These are phyloP conservation scores for Candolleomyces eurysporus DNA, from an alignment of 768 basidiomycete genomes.

Conservation along the genomic window DNA sequence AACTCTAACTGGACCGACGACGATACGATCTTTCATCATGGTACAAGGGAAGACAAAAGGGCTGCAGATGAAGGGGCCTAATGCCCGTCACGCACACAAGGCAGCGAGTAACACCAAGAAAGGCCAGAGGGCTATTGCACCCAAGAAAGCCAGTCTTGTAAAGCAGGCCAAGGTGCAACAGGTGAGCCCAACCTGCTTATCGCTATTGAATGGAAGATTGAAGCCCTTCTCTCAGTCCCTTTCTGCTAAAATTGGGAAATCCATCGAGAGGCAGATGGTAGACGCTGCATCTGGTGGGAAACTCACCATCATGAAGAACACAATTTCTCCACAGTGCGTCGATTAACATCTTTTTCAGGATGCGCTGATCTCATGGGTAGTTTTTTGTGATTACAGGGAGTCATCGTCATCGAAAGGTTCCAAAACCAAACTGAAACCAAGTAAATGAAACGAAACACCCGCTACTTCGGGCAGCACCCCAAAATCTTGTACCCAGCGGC, in stretches of 20 bases:
- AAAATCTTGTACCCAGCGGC: background rate
- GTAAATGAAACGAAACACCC: background rate
- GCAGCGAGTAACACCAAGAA: conserved; percentile 75
- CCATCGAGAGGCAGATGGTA: conserved; percentile 91
- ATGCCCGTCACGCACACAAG: conserved; percentile 59
- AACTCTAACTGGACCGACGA: conserved; percentile 3
- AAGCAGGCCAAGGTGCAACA: conserved; percentile 78
- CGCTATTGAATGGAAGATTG: background rate
- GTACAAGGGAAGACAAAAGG: conserved; percentile 87
- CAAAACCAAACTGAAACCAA: background rate
- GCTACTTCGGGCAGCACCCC: background rate
- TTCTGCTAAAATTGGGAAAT: conserved; percentile 87
- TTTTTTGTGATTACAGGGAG: background rate
- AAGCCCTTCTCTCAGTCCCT: conserved; percentile 50
- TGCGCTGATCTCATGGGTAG: background rate
- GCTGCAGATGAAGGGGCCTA: conserved; percentile 55
- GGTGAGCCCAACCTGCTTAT: conserved; percentile 37
- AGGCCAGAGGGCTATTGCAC: conserved; percentile 73
- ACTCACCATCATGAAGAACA: conserved; percentile 87
- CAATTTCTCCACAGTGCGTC: conserved; percentile 34
- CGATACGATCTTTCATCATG: conserved; percentile 40
- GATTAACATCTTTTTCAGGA: background rate
- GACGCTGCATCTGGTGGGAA: conserved; percentile 85
- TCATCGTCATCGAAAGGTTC: background rate
- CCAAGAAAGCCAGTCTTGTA: conserved; percentile 74